phyloP scores from a whole-genome alignment of 352 stramenopile genomes.

The Globisporangium okanoganense region DNA sequence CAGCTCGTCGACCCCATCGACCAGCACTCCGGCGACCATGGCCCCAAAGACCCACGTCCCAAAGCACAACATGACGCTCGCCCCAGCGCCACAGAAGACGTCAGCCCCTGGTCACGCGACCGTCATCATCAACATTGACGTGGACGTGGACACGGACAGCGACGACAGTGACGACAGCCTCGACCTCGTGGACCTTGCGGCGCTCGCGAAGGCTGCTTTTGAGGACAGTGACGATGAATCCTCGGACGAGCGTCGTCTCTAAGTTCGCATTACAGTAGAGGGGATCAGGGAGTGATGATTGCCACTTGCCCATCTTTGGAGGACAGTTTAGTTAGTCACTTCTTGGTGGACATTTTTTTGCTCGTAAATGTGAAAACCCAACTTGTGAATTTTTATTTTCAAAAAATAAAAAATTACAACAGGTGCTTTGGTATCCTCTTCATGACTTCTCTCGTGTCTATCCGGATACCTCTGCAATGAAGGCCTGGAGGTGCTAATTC shows the following conservation, averaged over 20 bases:
- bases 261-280: background rate
- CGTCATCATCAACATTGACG: slow-evolving; percentile 93
- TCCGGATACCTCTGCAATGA: too few species aligned
- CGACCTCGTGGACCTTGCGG: background rate
- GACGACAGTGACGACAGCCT: slow-evolving; percentile 21
- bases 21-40: background rate
- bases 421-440: too few species aligned
- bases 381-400: background rate
- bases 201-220: background rate
- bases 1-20: background rate
- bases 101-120: slow-evolving; percentile 29
- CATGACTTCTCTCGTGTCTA: too few species aligned
- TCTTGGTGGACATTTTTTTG: background rate
- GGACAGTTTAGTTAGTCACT: too few species aligned
- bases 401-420: too few species aligned
- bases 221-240: background rate
- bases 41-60: background rate
- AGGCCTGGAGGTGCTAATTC: too few species aligned
- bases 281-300: background rate
- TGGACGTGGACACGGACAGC: slow-evolving; percentile 71
- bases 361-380: background rate
- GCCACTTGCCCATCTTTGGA: too few species aligned
- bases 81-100: slow-evolving; percentile 74
- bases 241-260: background rate
- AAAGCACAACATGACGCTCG: slow-evolving; percentile 18